Evolutionary conservation across 2,329 filamentous ascomycete genomes (phyloP), one percentile per base, ranked within the genome.

Genomic region (Thielaviopsis euricoi): DNA sequence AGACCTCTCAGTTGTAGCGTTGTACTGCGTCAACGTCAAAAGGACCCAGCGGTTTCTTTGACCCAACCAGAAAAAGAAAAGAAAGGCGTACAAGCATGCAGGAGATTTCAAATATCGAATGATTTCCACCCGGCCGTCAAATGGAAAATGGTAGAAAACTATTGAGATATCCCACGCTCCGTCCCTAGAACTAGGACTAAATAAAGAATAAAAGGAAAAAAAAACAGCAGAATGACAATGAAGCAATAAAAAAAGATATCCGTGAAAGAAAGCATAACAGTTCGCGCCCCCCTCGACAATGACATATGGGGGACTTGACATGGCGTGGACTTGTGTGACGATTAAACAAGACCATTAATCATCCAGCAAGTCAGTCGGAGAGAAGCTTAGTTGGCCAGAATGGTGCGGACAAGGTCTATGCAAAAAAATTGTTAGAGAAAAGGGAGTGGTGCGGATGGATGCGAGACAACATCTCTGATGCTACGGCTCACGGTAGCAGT

Each of bases 381-480:
- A 17, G 26, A 19, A 71, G 56, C 61, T 66, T 79, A 93, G 75
- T 91, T 91, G 71, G 87, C 86, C 64, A 93, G 83, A 68, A 93
- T 89, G 56, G 87, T 91, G 67, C 87, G 84, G 67, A 93, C 87
- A 61, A 93, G 84, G 62, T 93, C 87, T 88, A 64, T 3, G n/a
- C 12, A 50, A 0, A 43, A n/a, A 23, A 10, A n/a, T 10, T 25
- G 49, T 63, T 43, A 62, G 57, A 58, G 53, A 57, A 13, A 15
- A 37, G 10, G 10, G 19, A 6, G 17, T 33, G 23, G 4, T 51
- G 15, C 13, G 6, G 37, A 29, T 17, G 51, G n/a, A 53, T 15
- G 43, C 13, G 22, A 12, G 25, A 13, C n/a, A 37, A 13, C 15
- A 26, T 59, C 2, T 26, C n/a, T 23, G n/a, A 26, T n/a, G 19